Evolutionary conservation across 108 stramenopile genomes (phyloP).

Genomic region (Chaetoceros muelleri): DNA sequence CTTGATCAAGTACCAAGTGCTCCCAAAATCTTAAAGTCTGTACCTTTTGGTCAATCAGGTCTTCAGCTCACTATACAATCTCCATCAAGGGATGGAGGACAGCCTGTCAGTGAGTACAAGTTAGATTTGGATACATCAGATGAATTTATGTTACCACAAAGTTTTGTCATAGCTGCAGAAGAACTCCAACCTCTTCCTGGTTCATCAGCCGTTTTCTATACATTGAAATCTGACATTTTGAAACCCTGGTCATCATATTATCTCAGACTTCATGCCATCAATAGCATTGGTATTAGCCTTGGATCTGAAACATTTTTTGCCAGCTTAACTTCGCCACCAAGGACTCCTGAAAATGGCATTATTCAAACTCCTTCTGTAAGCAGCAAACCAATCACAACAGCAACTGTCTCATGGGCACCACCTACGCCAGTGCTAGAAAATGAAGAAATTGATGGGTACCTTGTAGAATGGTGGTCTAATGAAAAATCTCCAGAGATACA

Average conservation of each 20-base stretch:
- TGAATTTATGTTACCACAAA: conserved; percentile 16
- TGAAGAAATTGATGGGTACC: conserved; percentile 29
- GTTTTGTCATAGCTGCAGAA: conserved; percentile 5
- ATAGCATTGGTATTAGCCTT: conserved; percentile 35
- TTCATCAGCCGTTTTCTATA: not conserved
- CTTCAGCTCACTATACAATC: conserved; percentile 41
- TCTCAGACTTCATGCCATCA: conserved; percentile 41
- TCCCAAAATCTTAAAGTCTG: conserved; percentile 25
- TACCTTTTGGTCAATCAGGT: conserved; percentile 22
- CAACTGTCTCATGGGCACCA: conserved; percentile 36
- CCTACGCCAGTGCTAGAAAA: conserved; percentile 8
- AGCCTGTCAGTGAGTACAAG: conserved; percentile 34
- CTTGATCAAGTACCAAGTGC: conserved; percentile 45
- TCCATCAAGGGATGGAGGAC: conserved; percentile 49
- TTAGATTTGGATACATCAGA: conserved; percentile 36
- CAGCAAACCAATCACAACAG: conserved; percentile 29
- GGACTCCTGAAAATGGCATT: conserved; percentile 13
- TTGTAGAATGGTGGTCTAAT: conserved; percentile 49
- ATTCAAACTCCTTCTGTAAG: conserved; percentile 16
- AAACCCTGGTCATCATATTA: conserved; percentile 38
- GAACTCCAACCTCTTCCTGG: conserved; percentile 1
- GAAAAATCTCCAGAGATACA: conserved; percentile 40
- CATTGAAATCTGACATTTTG: conserved; percentile 5
- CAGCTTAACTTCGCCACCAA: conserved; percentile 18
- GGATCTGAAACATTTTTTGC: conserved; percentile 17